Percentiles rank a stretch among this genome's conserved stretches.
phyloP scores from a whole-genome alignment of 2,329 filamentous ascomycete species.

The Elsinoe ampelina region DNA sequence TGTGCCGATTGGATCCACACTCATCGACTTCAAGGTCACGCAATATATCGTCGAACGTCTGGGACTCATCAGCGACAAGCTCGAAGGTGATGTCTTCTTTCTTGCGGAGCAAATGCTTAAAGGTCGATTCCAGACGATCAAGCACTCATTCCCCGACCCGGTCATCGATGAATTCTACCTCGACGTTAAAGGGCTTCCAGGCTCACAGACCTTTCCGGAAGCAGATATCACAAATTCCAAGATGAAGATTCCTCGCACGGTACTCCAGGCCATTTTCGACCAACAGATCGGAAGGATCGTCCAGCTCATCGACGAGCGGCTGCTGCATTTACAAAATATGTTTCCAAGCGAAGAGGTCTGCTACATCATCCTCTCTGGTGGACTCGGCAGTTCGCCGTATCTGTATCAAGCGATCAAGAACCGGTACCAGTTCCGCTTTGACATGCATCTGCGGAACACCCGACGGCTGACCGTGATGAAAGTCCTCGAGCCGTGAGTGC shows the following conservation, averaged over 20 bases:
- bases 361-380: conserved; percentile 19
- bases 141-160: conserved; percentile 17
- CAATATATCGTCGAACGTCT: conserved; percentile 14
- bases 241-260: conserved; percentile 1
- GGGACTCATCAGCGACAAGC: conserved; percentile 4
- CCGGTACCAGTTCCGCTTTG: conserved; percentile 13
- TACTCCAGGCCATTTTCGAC: conserved; percentile 14
- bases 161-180: conserved; percentile 15
- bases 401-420: conserved; percentile 12
- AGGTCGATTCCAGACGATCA: conserved; percentile 16
- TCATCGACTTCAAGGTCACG: conserved; percentile 18
- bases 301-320: conserved; percentile 13
- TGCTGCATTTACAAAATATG: not conserved
- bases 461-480: conserved; percentile 7
- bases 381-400: conserved; percentile 18
- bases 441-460: not conserved
- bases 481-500: conserved; percentile 16
- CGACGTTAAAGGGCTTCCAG: conserved; percentile 15
- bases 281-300: conserved; percentile 13
- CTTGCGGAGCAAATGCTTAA: conserved; percentile 15
- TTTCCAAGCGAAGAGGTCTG: conserved; percentile 13
- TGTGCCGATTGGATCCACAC: conserved; percentile 17
- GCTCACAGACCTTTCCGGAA: conserved; percentile 12
- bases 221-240: conserved; percentile 17
- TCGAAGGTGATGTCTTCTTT: conserved; percentile 6